phyloP scores from a whole-genome alignment of 225 moss, liverwort and hornwort genomes.

The Polytrichum commune region DNA sequence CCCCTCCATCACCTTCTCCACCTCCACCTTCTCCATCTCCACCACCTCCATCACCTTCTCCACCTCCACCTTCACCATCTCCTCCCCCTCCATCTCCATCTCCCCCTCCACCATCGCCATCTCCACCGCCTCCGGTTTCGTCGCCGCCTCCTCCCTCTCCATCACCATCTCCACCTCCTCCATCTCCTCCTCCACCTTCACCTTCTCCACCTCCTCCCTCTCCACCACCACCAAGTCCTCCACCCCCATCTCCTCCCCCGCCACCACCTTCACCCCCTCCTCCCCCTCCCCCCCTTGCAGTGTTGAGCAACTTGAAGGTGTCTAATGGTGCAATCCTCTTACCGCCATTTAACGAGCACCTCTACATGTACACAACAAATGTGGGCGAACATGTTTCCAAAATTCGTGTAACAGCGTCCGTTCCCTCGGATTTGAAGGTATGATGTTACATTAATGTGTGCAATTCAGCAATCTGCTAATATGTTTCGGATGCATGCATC shows the following conservation, averaged over 20 bases:
- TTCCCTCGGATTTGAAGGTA: conserved; percentile 39
- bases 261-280: conserved; percentile 5
- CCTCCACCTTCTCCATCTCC: conserved; percentile 7
- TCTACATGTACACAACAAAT: conserved; percentile 20
- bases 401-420: conserved; percentile 35
- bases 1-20: neutral
- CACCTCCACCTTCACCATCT: neutral
- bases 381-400: conserved; percentile 33
- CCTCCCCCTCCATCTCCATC: conserved; percentile 24
- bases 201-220: conserved; percentile 2
- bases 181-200: conserved; percentile 6
- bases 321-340: conserved; percentile 24
- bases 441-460: neutral
- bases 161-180: neutral
- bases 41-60: conserved; percentile 6
- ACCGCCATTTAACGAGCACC: conserved; percentile 29
- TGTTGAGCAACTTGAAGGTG: conserved; percentile 28
- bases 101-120: conserved; percentile 23
- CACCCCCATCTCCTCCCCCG: neutral
- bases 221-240: neutral
- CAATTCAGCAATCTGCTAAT: too few species aligned
- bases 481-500: too few species aligned
- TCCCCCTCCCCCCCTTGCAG: conserved; percentile 28
- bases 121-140: neutral
- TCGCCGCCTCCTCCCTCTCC: neutral